phyloP scores from a whole-genome alignment of 331 rosid species.

The Prunus yedoensis region DNA sequence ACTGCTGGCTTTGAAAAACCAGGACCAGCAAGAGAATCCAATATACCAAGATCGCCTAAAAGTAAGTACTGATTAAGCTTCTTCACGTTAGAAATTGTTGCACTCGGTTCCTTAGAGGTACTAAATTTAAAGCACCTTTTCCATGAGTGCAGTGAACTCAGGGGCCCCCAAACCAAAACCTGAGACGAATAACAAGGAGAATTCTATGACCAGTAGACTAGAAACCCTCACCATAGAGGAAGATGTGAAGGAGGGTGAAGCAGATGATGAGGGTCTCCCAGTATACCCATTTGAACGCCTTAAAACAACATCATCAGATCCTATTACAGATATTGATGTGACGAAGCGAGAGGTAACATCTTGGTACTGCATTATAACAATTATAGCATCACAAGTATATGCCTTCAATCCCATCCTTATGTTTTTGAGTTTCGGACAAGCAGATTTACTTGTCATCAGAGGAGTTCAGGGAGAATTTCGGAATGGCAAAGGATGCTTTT shows the following conservation, averaged over 20 bases:
- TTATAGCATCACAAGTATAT: neutral
- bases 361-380: constrained; percentile 17
- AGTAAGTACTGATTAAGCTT: constrained; percentile 40
- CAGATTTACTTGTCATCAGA: constrained; percentile 83
- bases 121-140: constrained; percentile 12
- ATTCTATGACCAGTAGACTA: constrained; percentile 49
- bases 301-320: constrained; percentile 62
- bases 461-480: constrained; percentile 79
- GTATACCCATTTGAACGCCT: constrained; percentile 67
- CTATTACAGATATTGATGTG: constrained; percentile 72
- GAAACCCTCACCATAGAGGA: constrained; percentile 79
- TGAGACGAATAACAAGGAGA: constrained; percentile 49
- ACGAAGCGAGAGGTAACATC: constrained; percentile 85
- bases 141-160: constrained; percentile 47
- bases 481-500: constrained; percentile 74
- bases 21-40: constrained; percentile 57
- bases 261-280: constrained; percentile 78
- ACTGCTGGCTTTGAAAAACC: constrained; percentile 63
- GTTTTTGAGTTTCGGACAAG: constrained; percentile 27
- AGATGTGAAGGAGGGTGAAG: constrained; percentile 84
- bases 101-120: constrained; percentile 11
- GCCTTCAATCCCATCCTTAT: constrained; percentile 32
- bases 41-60: constrained; percentile 76
- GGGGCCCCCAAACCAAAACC: constrained; percentile 48
- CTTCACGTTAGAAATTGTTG: constrained; percentile 5